Evolutionary conservation across 2,329 filamentous ascomycete species (phyloP).

Genomic region (Allantophomopsis cytisporea): DNA sequence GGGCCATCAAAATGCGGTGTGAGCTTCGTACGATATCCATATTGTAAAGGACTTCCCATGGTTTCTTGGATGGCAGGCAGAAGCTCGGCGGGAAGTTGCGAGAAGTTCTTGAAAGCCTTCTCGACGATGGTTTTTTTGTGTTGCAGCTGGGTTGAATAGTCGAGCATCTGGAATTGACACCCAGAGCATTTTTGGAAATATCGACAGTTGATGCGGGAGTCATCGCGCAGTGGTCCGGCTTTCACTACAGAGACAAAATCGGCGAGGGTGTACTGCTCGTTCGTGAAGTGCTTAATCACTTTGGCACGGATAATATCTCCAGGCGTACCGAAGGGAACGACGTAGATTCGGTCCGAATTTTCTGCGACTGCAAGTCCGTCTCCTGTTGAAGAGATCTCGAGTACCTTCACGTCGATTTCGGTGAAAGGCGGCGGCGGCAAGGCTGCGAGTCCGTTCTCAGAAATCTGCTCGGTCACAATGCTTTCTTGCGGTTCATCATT

Average conservation of each 20-base stretch:
- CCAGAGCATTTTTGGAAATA: slow-evolving; percentile 85
- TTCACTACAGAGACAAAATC: slow-evolving; percentile 70
- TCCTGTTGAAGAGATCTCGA: slow-evolving; percentile 77
- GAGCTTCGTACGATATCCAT: slow-evolving; percentile 90
- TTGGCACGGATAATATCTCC: slow-evolving; percentile 73
- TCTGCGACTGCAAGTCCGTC: slow-evolving; percentile 72
- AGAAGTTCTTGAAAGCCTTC: slow-evolving; percentile 87
- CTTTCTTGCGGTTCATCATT: slow-evolving; percentile 5
- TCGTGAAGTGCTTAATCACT: slow-evolving; percentile 56
- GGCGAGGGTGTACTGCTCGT: slow-evolving; percentile 58
- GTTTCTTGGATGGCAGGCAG: slow-evolving; percentile 72
- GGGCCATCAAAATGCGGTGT: slow-evolving; percentile 91
- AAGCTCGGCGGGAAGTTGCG: slow-evolving; percentile 60
- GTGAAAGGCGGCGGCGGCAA: slow-evolving; percentile 55
- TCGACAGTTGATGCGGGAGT: slow-evolving; percentile 61
- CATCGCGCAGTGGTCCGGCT: slow-evolving; percentile 64
- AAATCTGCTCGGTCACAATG: background rate
- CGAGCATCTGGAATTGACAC: slow-evolving; percentile 96
- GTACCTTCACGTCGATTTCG: slow-evolving; percentile 72
- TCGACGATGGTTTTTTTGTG: slow-evolving; percentile 81
- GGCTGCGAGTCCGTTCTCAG: slow-evolving; percentile 17
- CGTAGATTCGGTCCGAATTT: slow-evolving; percentile 55
- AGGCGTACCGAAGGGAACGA: slow-evolving; percentile 78
- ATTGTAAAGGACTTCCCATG: slow-evolving; percentile 80
- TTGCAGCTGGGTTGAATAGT: slow-evolving; percentile 71